phyloP scores from a whole-genome alignment of 352 stramenopile genomes.

The Phytophthora palmivora region DNA sequence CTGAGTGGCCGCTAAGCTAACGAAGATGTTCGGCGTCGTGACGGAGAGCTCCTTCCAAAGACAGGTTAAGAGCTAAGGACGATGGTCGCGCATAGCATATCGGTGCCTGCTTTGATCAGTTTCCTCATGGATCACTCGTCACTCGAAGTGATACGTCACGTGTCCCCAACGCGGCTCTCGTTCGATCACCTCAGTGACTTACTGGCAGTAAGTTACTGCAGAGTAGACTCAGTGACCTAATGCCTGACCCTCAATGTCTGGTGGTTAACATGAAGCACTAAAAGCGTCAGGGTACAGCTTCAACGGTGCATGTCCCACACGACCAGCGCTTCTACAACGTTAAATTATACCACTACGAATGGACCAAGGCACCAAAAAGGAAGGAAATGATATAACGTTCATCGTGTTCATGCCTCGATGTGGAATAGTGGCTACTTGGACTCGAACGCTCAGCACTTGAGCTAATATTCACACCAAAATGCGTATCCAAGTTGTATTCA shows the following conservation, averaged over 20 bases:
- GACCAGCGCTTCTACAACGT: neutral
- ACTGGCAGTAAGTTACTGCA: neutral
- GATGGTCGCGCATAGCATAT: no score
- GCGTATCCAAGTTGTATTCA: slow-evolving; percentile 40
- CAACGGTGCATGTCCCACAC: slow-evolving; percentile 10
- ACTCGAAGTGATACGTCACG: no score
- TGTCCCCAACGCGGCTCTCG: neutral
- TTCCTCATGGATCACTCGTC: no score
- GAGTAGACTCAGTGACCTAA: no score
- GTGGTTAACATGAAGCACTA: neutral
- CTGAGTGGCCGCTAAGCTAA: neutral
- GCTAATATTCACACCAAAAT: slow-evolving; percentile 38
- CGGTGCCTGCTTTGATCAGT: no score
- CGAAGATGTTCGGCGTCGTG: slow-evolving; percentile 8
- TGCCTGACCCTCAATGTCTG: no score
- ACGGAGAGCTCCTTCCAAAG: no score
- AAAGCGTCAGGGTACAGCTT: slow-evolving; percentile 11
- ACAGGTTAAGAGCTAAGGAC: no score
- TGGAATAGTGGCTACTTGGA: slow-evolving; percentile 3
- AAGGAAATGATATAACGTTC: neutral
- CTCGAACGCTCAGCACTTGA: slow-evolving; percentile 20
- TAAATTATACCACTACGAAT: no score
- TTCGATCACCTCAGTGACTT: slow-evolving; percentile 14
- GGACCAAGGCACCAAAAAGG: no score
- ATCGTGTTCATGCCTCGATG: slow-evolving; percentile 23